phyloP scores from a whole-genome alignment of 176 grass and related monocot species.

The Oryza rufipogon region DNA sequence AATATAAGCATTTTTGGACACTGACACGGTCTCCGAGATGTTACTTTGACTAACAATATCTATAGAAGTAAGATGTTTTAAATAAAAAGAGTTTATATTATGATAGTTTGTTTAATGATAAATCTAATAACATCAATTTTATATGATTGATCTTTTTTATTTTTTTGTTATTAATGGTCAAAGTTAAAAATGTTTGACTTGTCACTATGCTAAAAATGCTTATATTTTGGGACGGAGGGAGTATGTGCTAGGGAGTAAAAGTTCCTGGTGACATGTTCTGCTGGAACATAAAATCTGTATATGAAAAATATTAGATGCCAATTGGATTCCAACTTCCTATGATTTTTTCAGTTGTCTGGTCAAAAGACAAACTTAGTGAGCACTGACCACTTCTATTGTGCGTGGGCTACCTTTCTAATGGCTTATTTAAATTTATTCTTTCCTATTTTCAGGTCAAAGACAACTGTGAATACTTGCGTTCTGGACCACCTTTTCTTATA shows the following conservation, averaged over 20 bases:
- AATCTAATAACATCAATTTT: too few relatives aligned
- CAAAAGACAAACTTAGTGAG: background rate
- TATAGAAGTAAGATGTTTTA: too few relatives aligned
- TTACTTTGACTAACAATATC: too few relatives aligned
- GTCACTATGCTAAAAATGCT: too few relatives aligned
- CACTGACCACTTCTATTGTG: background rate
- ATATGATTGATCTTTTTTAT: too few relatives aligned
- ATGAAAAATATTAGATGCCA: background rate
- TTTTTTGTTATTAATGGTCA: too few relatives aligned
- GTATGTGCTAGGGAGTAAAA: background rate
- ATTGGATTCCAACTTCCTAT: constrained; percentile 11
- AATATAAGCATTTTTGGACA: too few relatives aligned
- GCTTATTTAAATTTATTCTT: constrained; percentile 28
- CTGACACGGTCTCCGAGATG: too few relatives aligned
- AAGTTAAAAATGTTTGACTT: too few relatives aligned
- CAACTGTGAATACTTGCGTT: constrained; percentile 73
- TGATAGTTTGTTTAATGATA: too few relatives aligned
- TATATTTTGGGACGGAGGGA: too few relatives aligned
- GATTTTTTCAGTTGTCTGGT: constrained; percentile 29
- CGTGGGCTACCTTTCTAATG: constrained; percentile 10
- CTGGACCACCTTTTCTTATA: constrained; percentile 80
- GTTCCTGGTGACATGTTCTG: background rate
- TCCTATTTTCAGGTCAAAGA: constrained; percentile 74
- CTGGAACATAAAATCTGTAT: constrained; percentile 3
- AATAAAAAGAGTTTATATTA: too few relatives aligned